phyloP scores from a whole-genome alignment of 768 basidiomycete species.

The Suillus subluteus region DNA sequence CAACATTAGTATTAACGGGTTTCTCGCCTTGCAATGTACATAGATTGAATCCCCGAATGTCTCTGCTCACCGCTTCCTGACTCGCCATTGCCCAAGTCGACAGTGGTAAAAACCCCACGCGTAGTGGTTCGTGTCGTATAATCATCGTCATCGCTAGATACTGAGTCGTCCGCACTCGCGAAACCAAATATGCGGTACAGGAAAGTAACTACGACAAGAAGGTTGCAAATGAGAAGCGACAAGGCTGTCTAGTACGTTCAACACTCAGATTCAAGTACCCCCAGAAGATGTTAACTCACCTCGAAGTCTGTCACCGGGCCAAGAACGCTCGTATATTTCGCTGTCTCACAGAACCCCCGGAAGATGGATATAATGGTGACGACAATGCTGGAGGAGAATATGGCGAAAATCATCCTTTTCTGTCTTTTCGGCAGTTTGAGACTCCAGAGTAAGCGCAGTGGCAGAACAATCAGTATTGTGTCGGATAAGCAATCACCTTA shows the following conservation, averaged over 20 bases:
- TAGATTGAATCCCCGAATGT: not conserved
- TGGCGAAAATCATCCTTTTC: constrained; percentile 8
- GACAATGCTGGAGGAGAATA: constrained; percentile 10
- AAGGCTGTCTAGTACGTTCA: not conserved
- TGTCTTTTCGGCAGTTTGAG: constrained; percentile 13
- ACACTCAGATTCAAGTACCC: not conserved
- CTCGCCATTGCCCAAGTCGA: not conserved
- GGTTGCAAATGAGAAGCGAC: constrained; percentile 5
- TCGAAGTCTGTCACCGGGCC: not conserved
- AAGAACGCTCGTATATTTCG: not conserved
- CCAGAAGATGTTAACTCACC: not conserved
- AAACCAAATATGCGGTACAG: constrained; percentile 4
- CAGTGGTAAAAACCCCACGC: not conserved
- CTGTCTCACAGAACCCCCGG: constrained; percentile 3
- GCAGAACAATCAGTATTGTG: constrained; percentile 1
- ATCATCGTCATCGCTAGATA: not conserved
- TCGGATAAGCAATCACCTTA: constrained; percentile 11
- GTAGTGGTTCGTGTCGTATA: constrained; percentile 1
- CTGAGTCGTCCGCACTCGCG: not conserved
- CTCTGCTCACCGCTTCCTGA: not conserved
- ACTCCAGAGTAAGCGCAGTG: constrained; percentile 14
- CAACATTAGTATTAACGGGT: not conserved
- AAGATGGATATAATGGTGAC: constrained; percentile 6
- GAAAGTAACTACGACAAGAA: constrained; percentile 5
- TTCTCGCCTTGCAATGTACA: not conserved